phyloP scores from a whole-genome alignment of 257 asterid species.

The Nicotiana attenuata region DNA sequence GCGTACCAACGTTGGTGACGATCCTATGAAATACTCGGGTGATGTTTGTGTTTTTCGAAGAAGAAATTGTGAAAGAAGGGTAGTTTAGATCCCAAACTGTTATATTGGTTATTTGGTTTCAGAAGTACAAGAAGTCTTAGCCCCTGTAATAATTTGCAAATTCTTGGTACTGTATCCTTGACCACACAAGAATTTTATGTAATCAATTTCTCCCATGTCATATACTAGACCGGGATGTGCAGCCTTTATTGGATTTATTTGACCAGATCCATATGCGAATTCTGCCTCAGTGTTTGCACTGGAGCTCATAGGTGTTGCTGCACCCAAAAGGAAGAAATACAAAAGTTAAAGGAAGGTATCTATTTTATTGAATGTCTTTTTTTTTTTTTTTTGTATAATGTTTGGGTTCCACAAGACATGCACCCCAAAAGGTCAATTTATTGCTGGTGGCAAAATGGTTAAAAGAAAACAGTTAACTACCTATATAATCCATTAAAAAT shows the following conservation, averaged over 20 bases:
- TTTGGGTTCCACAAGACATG: no score
- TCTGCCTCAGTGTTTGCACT: slow-evolving; percentile 40
- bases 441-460: no score
- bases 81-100: slow-evolving; percentile 59
- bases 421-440: no score
- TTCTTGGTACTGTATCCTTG: slow-evolving; percentile 53
- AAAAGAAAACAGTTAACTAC: no score
- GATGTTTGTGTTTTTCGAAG: neutral
- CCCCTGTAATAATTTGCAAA: slow-evolving; percentile 46
- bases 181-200: slow-evolving; percentile 57
- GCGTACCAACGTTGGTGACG: slow-evolving; percentile 55
- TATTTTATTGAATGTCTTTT: neutral
- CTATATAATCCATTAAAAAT: no score
- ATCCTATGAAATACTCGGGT: slow-evolving; percentile 39
- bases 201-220: slow-evolving; percentile 46
- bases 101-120: slow-evolving; percentile 31
- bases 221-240: slow-evolving; percentile 54
- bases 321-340: neutral
- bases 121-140: slow-evolving; percentile 39
- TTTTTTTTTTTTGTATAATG: no score
- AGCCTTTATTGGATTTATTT: slow-evolving; percentile 57
- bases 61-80: slow-evolving; percentile 49
- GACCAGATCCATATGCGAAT: slow-evolving; percentile 72
- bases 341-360: neutral
- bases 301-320: slow-evolving; percentile 44